Base-by-base conservation (phyloP, 345 rosid species). In the Lumnitzera littorea region DNA sequence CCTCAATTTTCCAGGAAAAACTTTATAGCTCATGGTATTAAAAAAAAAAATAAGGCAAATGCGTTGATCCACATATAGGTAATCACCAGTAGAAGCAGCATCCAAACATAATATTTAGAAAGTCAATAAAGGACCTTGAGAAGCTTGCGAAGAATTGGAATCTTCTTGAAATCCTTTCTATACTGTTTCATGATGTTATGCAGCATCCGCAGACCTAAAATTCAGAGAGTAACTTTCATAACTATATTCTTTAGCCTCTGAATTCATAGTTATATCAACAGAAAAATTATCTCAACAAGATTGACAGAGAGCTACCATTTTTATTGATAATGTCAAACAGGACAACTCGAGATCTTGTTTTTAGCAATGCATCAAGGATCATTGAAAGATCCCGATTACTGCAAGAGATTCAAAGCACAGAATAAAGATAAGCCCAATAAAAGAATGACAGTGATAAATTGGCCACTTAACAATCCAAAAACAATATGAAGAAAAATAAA, bases 301-400 rank as follows among this genome's bases (percentile, higher is more conserved):
- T 9, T 36, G 43, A 52, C 2, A 17, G 55, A n/a, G 23, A 25
- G 25, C 13, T 82, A 90, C 99, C 97, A 74, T 94, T 94, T 75
- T 94, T 94, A 82, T 80, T 82, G 66, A 94, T 78, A 64, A 94
- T 74, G 65, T 94, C 99, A 66, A 75, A 69, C 66, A 94, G 69
- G 59, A 90, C 99, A 46, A 67, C 56, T 68, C 86, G 74, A n/a
- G 99, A 94, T 72, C 83, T 90, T 71, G 99, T 90, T 78, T 94
- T 94, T 61, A 94, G 78, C 66, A 94, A 86, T n/a, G 95, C 99
- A 82, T 90, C 99, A 57, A 94, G 96, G 65, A 94, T 88, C 97
- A 94, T 94, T 53, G 99, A 94, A 66, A 94, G 94, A 70, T 94
- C 99, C 65, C 96, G 92, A 76, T 86, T 94, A 80, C 99, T 94